Evolutionary conservation across 2,329 filamentous ascomycete genomes (phyloP), one percentile per base, ranked within the genome.

Genomic region (Emericellopsis cladophorae): DNA sequence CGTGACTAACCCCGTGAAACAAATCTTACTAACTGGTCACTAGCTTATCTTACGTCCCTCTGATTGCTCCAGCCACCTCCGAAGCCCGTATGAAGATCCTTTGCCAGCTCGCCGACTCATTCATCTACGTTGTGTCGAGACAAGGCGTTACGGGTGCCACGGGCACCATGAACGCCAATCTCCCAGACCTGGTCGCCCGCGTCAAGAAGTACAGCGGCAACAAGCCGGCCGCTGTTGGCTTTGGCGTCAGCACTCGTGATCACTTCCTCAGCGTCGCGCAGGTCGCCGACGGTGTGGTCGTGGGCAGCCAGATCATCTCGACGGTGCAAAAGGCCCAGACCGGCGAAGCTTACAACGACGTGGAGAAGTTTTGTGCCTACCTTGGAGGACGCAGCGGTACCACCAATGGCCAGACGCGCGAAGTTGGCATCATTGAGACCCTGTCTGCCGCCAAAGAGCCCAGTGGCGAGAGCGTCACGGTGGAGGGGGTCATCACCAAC

Each of bases 61-160:
- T 98, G 40, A 95, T 98, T 52, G 90, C 92, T 1, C 92, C 92
- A 7, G 79, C 89, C 10, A 96, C 92, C 2, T 95, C 88, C 7
- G 88, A 95, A 52, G 72, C 78, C 48, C 84, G 92, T 54, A 95
- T 98, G 89, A 90, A 85, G 65, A 74, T 95, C 33, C 81, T 98
- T 11, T 98, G 92, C 75, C 80, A 86, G 60, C 90, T 98, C 47
- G 92, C 92, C 55, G 90, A 96, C 64, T 95, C 89, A 4, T 98
- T 96, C 68, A 94, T 98, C 65, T 98, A 98, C 60, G 89, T 98
- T 46, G 92, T 98, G 42, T 96, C 90, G 22, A 76, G 90, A 52
- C 93, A 95, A 83, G 92, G 92, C 52, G 90, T 96, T 42, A 98
- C 92, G 9, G 92, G 92, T 52, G 92, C 88, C 12, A 81, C 80